phyloP scores from a whole-genome alignment of 1,284 basidiomycete genomes.

The Pterulicium gracile region DNA sequence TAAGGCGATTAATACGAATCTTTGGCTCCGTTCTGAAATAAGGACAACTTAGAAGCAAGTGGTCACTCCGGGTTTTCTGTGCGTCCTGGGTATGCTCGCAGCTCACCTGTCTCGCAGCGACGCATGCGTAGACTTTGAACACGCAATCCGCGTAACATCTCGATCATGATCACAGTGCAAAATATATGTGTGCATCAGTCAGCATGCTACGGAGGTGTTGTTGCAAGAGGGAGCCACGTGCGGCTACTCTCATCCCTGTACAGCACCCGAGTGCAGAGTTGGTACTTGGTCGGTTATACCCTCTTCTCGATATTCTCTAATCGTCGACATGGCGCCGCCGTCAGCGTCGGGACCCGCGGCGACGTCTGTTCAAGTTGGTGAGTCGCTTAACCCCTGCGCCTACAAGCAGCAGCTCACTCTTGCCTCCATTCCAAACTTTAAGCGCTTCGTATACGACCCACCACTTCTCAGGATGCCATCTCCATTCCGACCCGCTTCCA shows the following conservation, averaged over 20 bases:
- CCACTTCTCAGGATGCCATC: constrained; percentile 70
- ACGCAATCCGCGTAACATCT: no score
- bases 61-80: no score
- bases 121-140: no score
- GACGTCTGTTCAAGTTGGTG: constrained; percentile 82
- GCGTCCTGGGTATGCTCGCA: no score
- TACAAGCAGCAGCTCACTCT: constrained; percentile 7
- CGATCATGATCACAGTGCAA: no score
- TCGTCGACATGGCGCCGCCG: constrained; percentile 53
- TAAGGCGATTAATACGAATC: no score
- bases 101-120: no score
- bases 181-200: no score
- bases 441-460: constrained; percentile 87
- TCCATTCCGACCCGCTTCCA: constrained; percentile 92
- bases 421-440: constrained; percentile 20
- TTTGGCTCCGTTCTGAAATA: no score
- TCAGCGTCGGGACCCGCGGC: constrained; percentile 50
- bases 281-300: neutral
- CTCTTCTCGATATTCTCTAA: neutral
- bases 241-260: neutral
- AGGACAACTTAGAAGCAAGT: no score
- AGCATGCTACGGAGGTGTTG: neutral
- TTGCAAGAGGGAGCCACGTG: constrained; percentile 1
- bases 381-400: constrained; percentile 22
- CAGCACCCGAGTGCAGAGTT: no score